Conservation (phyloP, 2,329 filamentous ascomycete species). For the Sporothrix sp. region DNA sequence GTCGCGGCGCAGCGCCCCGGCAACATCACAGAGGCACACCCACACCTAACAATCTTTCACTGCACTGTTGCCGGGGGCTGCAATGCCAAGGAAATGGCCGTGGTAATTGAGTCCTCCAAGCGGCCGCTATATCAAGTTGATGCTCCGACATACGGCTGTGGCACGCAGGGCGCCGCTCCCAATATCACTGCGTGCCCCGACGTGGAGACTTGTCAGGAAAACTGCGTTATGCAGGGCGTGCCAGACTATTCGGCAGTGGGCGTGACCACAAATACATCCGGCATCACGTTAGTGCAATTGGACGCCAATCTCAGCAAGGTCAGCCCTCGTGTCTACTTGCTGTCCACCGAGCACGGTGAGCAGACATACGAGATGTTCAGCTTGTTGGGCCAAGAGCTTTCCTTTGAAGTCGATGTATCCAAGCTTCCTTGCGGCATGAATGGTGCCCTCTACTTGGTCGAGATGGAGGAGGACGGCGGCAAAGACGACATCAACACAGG, state of each 20-base stretch:
- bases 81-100: background rate
- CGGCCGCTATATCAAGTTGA: background rate
- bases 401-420: slow-evolving; percentile 56
- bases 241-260: background rate
- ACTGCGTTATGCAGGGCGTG: background rate
- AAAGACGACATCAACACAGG: slow-evolving; percentile 33
- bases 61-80: slow-evolving; percentile 6
- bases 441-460: slow-evolving; percentile 45
- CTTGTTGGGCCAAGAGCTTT: slow-evolving; percentile 51
- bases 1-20: slow-evolving; percentile 1
- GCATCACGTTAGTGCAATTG: background rate
- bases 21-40: slow-evolving; percentile 3
- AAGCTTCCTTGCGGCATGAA: slow-evolving; percentile 47
- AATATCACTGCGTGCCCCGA: background rate
- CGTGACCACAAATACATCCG: background rate
- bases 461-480: slow-evolving; percentile 44
- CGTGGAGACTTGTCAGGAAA: background rate
- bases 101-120: background rate
- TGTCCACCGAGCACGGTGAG: slow-evolving; percentile 18
- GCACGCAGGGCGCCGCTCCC: background rate
- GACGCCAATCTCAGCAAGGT: background rate
- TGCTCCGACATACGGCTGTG: background rate
- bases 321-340: slow-evolving; percentile 26
- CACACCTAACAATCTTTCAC: slow-evolving; percentile 3
- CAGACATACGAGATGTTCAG: slow-evolving; percentile 38